Evolutionary conservation across 768 basidiomycete genomes (phyloP).

Genomic region (Russula lepida): DNA sequence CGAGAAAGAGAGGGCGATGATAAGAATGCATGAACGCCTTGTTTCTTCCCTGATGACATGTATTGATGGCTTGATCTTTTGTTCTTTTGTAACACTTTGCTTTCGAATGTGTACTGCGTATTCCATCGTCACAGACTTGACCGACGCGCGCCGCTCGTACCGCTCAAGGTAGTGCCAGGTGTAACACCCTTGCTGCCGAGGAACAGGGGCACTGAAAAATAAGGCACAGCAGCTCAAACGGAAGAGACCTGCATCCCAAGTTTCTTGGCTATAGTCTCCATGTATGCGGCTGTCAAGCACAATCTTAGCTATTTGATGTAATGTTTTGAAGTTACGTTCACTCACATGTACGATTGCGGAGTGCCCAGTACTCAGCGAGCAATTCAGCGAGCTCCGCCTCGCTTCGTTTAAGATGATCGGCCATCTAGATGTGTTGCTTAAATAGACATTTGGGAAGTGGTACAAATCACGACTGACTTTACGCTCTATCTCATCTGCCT

Average conservation of each 20-base stretch:
- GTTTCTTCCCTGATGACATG: neutral
- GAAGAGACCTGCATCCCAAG: conserved; percentile 46
- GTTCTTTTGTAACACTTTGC: neutral
- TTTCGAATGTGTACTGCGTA: neutral
- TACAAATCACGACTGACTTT: conserved; percentile 38
- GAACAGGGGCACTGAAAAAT: neutral
- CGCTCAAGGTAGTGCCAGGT: neutral
- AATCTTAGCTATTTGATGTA: neutral
- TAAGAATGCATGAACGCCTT: neutral
- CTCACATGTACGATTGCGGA: conserved; percentile 68
- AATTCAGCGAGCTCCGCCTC: conserved; percentile 77
- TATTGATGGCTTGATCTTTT: neutral
- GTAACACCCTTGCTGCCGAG: too few relatives aligned
- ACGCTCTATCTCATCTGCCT: conserved; percentile 59
- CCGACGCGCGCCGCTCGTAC: neutral
- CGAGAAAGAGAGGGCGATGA: conserved; percentile 29
- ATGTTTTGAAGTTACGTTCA: neutral
- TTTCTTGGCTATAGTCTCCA: conserved; percentile 80
- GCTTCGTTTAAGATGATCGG: conserved; percentile 63
- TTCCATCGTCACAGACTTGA: neutral
- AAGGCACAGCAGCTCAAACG: neutral
- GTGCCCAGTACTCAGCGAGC: conserved; percentile 73
- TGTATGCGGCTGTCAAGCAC: conserved; percentile 56
- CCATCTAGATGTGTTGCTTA: conserved; percentile 42
- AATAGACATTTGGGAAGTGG: neutral